These are phyloP conservation scores for Cytospora piceae DNA, from an alignment of 2,329 filamentous ascomycete genomes.

Conservation along the genomic window DNA sequence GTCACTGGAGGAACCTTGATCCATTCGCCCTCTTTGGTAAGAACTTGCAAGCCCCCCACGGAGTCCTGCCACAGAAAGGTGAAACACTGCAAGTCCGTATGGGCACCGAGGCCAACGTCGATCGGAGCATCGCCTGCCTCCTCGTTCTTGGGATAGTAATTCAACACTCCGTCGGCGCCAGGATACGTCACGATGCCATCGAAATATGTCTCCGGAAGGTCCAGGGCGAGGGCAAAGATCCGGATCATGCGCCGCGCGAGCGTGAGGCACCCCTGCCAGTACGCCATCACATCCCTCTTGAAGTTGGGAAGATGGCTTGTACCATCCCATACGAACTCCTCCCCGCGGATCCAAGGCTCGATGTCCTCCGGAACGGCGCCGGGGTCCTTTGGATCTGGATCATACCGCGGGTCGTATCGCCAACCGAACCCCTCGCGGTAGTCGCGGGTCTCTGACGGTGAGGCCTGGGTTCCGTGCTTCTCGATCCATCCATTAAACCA, in stretches of 20 bases:
- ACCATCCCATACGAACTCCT: constrained; percentile 35
- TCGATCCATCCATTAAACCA: constrained; percentile 44
- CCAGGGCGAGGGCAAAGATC: constrained; percentile 34
- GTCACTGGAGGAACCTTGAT: constrained; percentile 47
- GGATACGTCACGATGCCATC: constrained; percentile 32
- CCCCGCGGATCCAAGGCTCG: constrained; percentile 26
- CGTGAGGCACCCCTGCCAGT: constrained; percentile 34
- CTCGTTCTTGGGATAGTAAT: constrained; percentile 49
- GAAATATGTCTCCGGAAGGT: constrained; percentile 33
- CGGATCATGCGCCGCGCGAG: constrained; percentile 35
- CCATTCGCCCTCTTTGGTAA: constrained; percentile 49
- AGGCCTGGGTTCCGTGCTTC: constrained; percentile 34
- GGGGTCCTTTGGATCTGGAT: constrained; percentile 45
- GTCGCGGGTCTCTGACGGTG: constrained; percentile 40
- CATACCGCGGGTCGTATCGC: constrained; percentile 47
- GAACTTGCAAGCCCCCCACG: constrained; percentile 46
- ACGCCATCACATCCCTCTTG: constrained; percentile 32
- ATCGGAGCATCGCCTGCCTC: constrained; percentile 36
- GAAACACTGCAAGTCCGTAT: constrained; percentile 52
- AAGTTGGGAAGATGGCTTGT: constrained; percentile 34
- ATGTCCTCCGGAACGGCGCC: constrained; percentile 22
- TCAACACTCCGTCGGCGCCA: constrained; percentile 28
- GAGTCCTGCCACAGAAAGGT: constrained; percentile 54
- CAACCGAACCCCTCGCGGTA: constrained; percentile 37
- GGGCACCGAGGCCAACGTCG: constrained; percentile 49